A percentile compares a stretch with the other conserved stretches of the same genome.
phyloP scores from a whole-genome alignment of 805 yeast species.

The Sungouiozyma intestinalis region DNA sequence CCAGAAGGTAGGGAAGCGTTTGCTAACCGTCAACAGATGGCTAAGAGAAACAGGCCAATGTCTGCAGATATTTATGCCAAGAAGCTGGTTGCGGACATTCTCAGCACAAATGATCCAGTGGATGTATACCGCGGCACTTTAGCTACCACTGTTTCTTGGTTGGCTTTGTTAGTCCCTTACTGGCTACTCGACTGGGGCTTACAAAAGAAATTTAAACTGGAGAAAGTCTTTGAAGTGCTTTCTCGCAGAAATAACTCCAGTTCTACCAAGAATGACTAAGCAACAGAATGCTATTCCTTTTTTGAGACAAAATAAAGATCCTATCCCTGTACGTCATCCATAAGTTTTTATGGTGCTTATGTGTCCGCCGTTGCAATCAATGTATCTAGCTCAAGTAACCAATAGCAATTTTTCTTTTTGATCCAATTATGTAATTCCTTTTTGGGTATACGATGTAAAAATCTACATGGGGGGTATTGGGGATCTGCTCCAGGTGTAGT shows the following conservation, averaged over 20 bases:
- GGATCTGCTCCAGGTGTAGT: too few species aligned
- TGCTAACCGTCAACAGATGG: constrained; percentile 45
- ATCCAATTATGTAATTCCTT: background rate
- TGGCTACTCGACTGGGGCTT: constrained; percentile 35
- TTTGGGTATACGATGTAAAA: background rate
- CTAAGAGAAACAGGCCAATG: constrained; percentile 50
- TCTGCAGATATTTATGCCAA: constrained; percentile 46
- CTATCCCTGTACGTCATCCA: too few species aligned
- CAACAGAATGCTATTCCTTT: too few species aligned
- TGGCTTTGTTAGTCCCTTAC: constrained; percentile 35
- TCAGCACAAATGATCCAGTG: constrained; percentile 31
- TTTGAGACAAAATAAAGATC: too few species aligned
- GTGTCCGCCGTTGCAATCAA: too few species aligned
- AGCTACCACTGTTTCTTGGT: constrained; percentile 31
- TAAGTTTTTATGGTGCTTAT: too few species aligned
- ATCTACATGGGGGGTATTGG: background rate
- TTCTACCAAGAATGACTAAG: constrained; percentile 1
- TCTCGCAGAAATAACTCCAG: constrained; percentile 4
- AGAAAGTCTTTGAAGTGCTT: constrained; percentile 26
- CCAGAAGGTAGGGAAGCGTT: constrained; percentile 44
- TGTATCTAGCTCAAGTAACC: too few species aligned
- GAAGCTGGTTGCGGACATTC: constrained; percentile 42
- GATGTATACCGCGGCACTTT: constrained; percentile 48
- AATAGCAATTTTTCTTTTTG: too few species aligned
- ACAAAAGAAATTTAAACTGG: constrained; percentile 33